Conservation (phyloP, 768 basidiomycete genomes). For the Coprinellus micaceus region DNA sequence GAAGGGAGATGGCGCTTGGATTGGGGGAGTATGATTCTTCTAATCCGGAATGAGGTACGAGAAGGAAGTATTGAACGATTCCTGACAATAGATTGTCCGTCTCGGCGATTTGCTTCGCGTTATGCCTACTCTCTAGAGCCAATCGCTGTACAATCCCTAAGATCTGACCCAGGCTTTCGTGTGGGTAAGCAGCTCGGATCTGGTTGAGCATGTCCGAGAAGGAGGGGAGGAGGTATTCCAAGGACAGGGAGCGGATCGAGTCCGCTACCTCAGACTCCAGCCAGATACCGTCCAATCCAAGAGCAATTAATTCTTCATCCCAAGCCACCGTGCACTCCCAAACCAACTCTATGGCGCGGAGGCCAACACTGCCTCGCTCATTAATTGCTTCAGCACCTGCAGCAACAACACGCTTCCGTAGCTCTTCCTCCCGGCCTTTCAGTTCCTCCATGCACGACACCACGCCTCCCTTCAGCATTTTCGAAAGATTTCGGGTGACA, state of each 20-base stretch:
- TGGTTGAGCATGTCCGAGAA: slow-evolving; percentile 33
- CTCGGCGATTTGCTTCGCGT: slow-evolving; percentile 48
- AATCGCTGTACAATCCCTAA: slow-evolving; percentile 59
- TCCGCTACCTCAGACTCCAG: slow-evolving; percentile 28
- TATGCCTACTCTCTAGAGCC: slow-evolving; percentile 51
- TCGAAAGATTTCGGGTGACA: slow-evolving; percentile 42
- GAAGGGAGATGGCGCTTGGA: slow-evolving; percentile 52
- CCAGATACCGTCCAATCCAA: slow-evolving; percentile 45
- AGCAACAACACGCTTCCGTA: slow-evolving; percentile 62
- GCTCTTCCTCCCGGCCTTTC: slow-evolving; percentile 37
- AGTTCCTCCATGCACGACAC: slow-evolving; percentile 34
- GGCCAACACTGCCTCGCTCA: slow-evolving; percentile 65
- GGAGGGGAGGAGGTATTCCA: slow-evolving; percentile 47
- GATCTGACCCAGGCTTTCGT: slow-evolving; percentile 51
- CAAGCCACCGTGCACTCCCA: slow-evolving; percentile 76
- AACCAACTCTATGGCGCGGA: slow-evolving; percentile 63
- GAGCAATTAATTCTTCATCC: slow-evolving; percentile 34
- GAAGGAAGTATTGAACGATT: slow-evolving; percentile 54
- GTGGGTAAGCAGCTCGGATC: slow-evolving; percentile 39
- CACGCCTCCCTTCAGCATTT: slow-evolving; percentile 28
- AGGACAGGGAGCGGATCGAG: slow-evolving; percentile 31
- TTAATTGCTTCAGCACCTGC: slow-evolving; percentile 63
- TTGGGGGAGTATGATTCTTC: slow-evolving; percentile 35
- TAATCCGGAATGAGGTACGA: slow-evolving; percentile 42
- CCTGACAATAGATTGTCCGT: slow-evolving; percentile 51